Conservation (phyloP, 306 rosid species). For the Quercus agrifolia region DNA sequence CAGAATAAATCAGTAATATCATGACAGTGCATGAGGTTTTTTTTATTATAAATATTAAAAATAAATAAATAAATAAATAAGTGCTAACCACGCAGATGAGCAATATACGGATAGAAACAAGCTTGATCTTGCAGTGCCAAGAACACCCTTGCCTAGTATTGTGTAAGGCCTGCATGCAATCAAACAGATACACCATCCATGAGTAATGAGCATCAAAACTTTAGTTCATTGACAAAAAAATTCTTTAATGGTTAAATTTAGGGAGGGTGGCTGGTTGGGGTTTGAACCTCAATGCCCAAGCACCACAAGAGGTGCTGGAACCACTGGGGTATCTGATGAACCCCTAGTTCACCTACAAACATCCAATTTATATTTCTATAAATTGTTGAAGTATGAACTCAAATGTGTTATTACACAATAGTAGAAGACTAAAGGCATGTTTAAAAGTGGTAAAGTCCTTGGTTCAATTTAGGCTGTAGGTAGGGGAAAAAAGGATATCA, state of each 20-base stretch:
- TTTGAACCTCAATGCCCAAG: too few species aligned
- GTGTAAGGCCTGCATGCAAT: constrained; percentile 59
- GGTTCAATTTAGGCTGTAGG: not conserved
- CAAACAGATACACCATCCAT: constrained; percentile 11
- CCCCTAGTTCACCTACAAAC: not conserved
- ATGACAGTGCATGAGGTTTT: constrained; percentile 6
- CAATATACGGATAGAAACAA: constrained; percentile 87
- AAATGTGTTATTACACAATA: not conserved
- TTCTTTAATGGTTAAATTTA: too few species aligned
- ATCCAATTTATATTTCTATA: not conserved
- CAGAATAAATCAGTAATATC: not conserved
- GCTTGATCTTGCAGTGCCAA: constrained; percentile 97
- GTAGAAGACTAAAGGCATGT: not conserved
- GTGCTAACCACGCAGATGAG: constrained; percentile 83
- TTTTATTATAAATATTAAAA: too few species aligned
- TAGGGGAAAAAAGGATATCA: not conserved
- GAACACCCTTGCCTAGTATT: constrained; percentile 70
- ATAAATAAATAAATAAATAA: too few species aligned
- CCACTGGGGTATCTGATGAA: too few species aligned
- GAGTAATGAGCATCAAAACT: constrained; percentile 8
- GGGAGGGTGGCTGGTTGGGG: too few species aligned
- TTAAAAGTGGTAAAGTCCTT: not conserved
- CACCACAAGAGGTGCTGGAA: too few species aligned
- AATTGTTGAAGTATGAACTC: constrained; percentile 4
- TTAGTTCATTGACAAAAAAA: not conserved